A percentile compares a stretch with the other conserved stretches of the same genome.
These are phyloP conservation scores for Saturnispora silvae DNA, from an alignment of 805 yeast genomes.

Conservation along the genomic window DNA sequence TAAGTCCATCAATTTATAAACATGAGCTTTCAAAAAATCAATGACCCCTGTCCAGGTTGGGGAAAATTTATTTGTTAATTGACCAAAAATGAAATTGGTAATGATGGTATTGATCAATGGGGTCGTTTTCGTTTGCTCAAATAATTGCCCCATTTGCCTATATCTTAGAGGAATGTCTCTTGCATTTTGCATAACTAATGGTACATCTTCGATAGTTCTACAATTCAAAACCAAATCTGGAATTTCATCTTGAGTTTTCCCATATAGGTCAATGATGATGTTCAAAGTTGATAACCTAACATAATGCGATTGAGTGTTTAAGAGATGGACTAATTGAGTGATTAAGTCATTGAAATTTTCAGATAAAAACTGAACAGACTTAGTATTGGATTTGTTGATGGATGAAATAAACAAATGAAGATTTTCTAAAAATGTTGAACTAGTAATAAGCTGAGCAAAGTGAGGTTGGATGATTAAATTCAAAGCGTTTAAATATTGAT, in stretches of 20 bases:
- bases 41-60: conserved; percentile 78
- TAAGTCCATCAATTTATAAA: conserved; percentile 29
- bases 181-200: conserved; percentile 55
- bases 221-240: conserved; percentile 30
- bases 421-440: conserved; percentile 30
- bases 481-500: conserved; percentile 12
- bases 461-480: conserved; percentile 16
- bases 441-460: conserved; percentile 19
- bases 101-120: conserved; percentile 25
- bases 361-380: conserved; percentile 7
- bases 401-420: conserved; percentile 20
- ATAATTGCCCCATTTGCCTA: conserved; percentile 43
- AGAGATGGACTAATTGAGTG: conserved; percentile 23
- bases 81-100: conserved; percentile 51
- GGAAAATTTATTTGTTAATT: conserved; percentile 62
- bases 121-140: conserved; percentile 17
- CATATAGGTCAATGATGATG: conserved; percentile 33
- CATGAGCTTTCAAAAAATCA: conserved; percentile 44
- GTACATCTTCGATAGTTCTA: conserved; percentile 57
- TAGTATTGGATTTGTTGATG: neutral
- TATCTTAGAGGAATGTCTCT: conserved; percentile 67
- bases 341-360: conserved; percentile 14
- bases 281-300: conserved; percentile 36
- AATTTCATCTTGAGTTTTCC: conserved; percentile 19
- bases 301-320: conserved; percentile 39